Conservation (phyloP, 805 yeast species). For the Saturnispora sekii region DNA sequence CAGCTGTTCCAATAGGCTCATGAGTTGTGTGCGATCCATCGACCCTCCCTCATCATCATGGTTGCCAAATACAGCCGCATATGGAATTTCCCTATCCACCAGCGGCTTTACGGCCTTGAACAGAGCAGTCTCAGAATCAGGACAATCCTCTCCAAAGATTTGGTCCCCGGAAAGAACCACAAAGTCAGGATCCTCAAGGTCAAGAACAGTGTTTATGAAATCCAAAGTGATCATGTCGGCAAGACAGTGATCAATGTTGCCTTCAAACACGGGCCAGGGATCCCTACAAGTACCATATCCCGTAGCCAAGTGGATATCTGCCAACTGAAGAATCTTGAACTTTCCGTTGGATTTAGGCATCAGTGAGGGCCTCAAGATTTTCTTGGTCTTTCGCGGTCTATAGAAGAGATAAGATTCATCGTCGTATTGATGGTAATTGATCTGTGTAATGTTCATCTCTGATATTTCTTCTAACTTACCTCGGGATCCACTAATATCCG, state of each 20-base stretch:
- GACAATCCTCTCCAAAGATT: conserved; percentile 67
- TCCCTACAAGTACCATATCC: conserved; percentile 75
- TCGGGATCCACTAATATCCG: background rate
- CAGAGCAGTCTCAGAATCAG: conserved; percentile 77
- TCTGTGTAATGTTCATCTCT: background rate
- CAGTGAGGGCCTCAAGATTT: conserved; percentile 22
- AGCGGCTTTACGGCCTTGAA: conserved; percentile 68
- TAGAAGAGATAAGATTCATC: conserved; percentile 10
- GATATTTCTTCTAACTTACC: conserved; percentile 4
- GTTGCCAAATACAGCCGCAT: conserved; percentile 80
- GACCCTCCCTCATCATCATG: conserved; percentile 93
- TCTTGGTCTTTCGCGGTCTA: conserved; percentile 8
- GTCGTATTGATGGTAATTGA: conserved; percentile 13
- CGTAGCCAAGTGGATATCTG: conserved; percentile 87
- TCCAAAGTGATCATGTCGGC: conserved; percentile 68
- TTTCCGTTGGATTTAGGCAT: conserved; percentile 33
- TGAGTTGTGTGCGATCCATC: conserved; percentile 47
- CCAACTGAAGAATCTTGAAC: conserved; percentile 78
- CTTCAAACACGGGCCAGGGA: conserved; percentile 40
- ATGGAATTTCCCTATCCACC: conserved; percentile 62
- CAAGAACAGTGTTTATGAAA: conserved; percentile 56
- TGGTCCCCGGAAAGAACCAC: conserved; percentile 91
- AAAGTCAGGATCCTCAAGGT: conserved; percentile 71
- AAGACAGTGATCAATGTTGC: conserved; percentile 41
- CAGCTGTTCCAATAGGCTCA: conserved; percentile 43